Evolutionary conservation across 106 monocot species (phyloP), one percentile per base, ranked within the genome.

Genomic region (Gastrodia elata): DNA sequence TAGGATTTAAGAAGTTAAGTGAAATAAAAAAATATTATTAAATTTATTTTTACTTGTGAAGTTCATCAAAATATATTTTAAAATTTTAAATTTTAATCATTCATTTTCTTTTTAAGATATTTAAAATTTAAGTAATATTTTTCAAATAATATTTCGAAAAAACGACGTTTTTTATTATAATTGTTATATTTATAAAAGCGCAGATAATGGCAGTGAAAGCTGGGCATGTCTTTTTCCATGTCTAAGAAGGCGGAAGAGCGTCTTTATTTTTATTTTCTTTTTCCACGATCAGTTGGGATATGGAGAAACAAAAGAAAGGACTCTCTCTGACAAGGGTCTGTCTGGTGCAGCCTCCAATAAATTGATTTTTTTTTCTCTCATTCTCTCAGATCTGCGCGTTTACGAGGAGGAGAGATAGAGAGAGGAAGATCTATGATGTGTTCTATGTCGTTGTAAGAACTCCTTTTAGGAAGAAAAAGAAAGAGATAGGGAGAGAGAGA

Each of bases 201-300:
- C 77, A 77, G 84, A 81, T 78, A 81, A 81, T 73, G 58, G 81
- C 71, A 77, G 77, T 78, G 84, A 81, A 78, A 78, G 81, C 74
- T 75, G 73, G 84, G 77, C 49, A 77, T 80, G 80, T 61, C 70
- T 78, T 68, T 68, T 58, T 68, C 44, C 59, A 71, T 55, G 30
- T 79, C 39, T 70, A 27, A 27, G 20, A 46, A 48, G 68, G 39
- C 70, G 26, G 38, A 8, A 35, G 38, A 8, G 34, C 65, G 65
- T 20, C 64, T 73, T 65, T 76, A 28, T 44, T 38, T 65, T 68
- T 46, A 39, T 79, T 65, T 22, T 65, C 65, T 79, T 69, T 78
- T 83, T 74, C 75, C 80, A 74, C 73, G 85, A 75, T 82, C 74
- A 35, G 41, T 56, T 75, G 74, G 64, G 68, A 39, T n/a, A n/a